Base-by-base conservation (phyloP, 192 early-diverging fungal genomes). In the Coemansia sp. region DNA sequence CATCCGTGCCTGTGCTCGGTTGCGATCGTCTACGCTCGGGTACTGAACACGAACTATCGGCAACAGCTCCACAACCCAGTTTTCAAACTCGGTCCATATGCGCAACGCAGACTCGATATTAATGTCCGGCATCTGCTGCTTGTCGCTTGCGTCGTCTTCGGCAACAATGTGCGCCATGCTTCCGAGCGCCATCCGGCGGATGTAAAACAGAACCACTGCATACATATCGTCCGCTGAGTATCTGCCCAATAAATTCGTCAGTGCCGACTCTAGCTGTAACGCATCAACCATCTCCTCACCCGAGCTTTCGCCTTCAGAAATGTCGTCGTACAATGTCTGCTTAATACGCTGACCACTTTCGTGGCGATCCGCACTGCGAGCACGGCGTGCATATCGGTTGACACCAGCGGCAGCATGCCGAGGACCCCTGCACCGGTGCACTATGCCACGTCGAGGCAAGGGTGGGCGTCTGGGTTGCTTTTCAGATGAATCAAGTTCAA, bases 61-160 rank as follows among this genome's bases (percentile, higher is more conserved):
- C 38, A 28, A 27, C n/a, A 19, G 18, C 6, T 30, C 31, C 10
- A 53, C 16, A 10, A 52, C 24, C 72, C 72, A 75, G 25, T 46
- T 23, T 47, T 54, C 52, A 47, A 69, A 75, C 54, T 75, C 72
- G 5, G 54, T 42, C 62, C 66, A 65, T 32, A 62, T 8, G 2
- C 65, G 66, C 62, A 69, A 19, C 4, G 62, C 62, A n/a, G 61
- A 5, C 7, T 32, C 44, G 45, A 61, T 27, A 22, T n/a, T 30
- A 19, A 71, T 46, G 5, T n/a, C n/a, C 18, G 21, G 35, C 46
- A 6, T 6, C 23, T 30, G 58, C 6, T n/a, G 23, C 12, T 10
- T 5, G 21, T 14, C 52, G 35, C 11, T 18, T 23, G 32, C 18
- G n/a, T n/a, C n/a, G n/a, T n/a, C n/a, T 5, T 33, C 21, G n/a